Base-by-base conservation (phyloP, 352 stramenopile genomes). In the Globisporangium polare region DNA sequence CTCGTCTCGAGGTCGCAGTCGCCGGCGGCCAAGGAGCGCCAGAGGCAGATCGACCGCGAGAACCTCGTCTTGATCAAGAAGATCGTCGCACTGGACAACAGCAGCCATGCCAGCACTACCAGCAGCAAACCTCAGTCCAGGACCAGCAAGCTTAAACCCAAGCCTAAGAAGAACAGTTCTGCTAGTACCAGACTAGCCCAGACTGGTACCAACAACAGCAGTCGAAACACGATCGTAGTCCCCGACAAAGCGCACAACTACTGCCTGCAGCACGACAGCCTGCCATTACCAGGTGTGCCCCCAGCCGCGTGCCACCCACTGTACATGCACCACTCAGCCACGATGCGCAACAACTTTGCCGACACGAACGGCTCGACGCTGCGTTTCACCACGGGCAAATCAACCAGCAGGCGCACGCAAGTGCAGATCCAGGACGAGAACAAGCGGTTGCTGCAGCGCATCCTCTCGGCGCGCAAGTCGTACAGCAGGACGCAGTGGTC, bases 11-110 rank as follows among this genome's bases (percentile, higher is more conserved):
- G 59, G 8, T 76, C 70, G 0, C 74, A 88, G 49, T 86, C 78
- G 0, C 68, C 71, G 3, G 79, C 74, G 1, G 70, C 61, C 6
- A 88, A 83, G 45, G 60, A 73, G 15, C 73, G 75, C 1, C 79
- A 86, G 52, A 72, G 69, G 5, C 75, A 86, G 58, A 85, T 86
- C 26, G 73, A 83, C 35, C 71, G 68, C 33, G 76, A 86, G 45
- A 86, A 86, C 50, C 68, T 89, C 31, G 60, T 78, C 29, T 58
- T 87, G 22, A 83, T 89, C 59, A 77, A 80, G 62, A 84, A 76
- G 46, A 74, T 87, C 42, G 72, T 89, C 26, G 76, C 77, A 0
- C 31, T 86, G 1, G 74, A 89, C 51, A 68, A 72, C 42, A 58
- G 9, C 33, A 37, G 33, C 33, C 33, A 37, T 12, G 6, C 33